Base-by-base conservation (phyloP, 2,329 filamentous ascomycete species). In the Cladophialophora yegresii region DNA sequence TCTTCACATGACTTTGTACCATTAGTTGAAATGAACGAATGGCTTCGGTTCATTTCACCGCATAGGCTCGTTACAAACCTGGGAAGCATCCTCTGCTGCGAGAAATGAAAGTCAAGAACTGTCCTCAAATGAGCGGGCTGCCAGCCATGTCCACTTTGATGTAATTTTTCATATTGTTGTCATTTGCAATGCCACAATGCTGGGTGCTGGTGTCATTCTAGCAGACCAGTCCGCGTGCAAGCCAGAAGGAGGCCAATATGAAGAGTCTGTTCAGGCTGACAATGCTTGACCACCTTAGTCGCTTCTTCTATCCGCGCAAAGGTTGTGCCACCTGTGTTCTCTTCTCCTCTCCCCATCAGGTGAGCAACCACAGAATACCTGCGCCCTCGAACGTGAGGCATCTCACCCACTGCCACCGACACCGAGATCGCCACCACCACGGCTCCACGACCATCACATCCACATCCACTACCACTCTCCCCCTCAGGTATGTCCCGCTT, bases 401-500 rank as follows among this genome's bases (percentile, higher is more conserved):
- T 43, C n/a, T n/a, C 36, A 43, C 36, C 36, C 36, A 43, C 16
- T n/a, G 36, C n/a, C 36, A 40, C 9, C 36, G n/a, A 5, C 16
- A n/a, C 45, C 40, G n/a, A 5, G 4, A n/a, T 32, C 40, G 47
- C 33, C 33, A 45, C 36, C 68, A 63, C 56, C 59, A 58, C 49
- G 51, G 30, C 61, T 32, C 32, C 53, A 60, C 58, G 51, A 62
- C 58, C 65, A 73, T 58, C 47, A 53, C 54, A 28, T 20, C 10
- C 30, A 20, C 20, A 36, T 28, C 12, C 67, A 63, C 62, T 65
- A 55, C 64, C 65, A 68, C 20, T n/a, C 12, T 7, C 20, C 33
- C n/a, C 45, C 3, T 33, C 43, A 40, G 40, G 62, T 65, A 57
- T 58, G 47, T 59, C 61, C 61, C 32, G 32, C 54, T 84, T 91